Conservation (phyloP, 208 protist species). For the Kentomonas sorsogonicus region DNA sequence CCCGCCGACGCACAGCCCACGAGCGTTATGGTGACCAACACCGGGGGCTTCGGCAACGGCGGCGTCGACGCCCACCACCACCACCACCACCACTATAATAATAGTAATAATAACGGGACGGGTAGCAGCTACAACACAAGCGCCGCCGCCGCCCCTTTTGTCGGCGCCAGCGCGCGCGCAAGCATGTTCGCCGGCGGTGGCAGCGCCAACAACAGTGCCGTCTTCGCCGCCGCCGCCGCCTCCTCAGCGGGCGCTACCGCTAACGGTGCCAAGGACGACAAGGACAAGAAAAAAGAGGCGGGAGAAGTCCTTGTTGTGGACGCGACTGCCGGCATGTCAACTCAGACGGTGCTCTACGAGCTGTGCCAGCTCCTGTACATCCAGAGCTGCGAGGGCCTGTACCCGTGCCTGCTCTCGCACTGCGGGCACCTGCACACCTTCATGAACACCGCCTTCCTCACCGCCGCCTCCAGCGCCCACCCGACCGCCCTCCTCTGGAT, state of each 20-base stretch:
- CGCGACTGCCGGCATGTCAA: background rate
- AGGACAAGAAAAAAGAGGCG: too few species aligned
- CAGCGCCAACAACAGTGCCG: too few species aligned
- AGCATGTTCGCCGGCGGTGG: background rate
- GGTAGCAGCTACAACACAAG: too few species aligned
- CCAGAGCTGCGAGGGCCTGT: conserved; percentile 54
- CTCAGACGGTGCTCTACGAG: conserved; percentile 29
- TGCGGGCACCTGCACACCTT: conserved; percentile 38
- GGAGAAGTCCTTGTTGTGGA: too few species aligned
- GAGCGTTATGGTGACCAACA: background rate
- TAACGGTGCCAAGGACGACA: background rate
- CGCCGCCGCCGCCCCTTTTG: too few species aligned
- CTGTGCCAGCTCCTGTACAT: conserved; percentile 36
- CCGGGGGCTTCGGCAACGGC: background rate
- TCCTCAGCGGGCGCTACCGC: too few species aligned
- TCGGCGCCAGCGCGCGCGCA: too few species aligned
- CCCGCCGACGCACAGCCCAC: too few species aligned
- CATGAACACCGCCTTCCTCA: conserved; percentile 18
- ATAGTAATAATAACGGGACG: too few species aligned
- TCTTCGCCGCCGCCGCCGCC: too few species aligned
- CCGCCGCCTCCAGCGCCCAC: conserved; percentile 12
- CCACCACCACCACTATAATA: too few species aligned
- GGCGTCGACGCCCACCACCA: background rate
- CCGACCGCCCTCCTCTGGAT: conserved; percentile 48
- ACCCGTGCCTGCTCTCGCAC: conserved; percentile 55